Evolutionary conservation across 2,329 filamentous ascomycete genomes (phyloP).

Genomic region (Colletotrichum tamarilloi): DNA sequence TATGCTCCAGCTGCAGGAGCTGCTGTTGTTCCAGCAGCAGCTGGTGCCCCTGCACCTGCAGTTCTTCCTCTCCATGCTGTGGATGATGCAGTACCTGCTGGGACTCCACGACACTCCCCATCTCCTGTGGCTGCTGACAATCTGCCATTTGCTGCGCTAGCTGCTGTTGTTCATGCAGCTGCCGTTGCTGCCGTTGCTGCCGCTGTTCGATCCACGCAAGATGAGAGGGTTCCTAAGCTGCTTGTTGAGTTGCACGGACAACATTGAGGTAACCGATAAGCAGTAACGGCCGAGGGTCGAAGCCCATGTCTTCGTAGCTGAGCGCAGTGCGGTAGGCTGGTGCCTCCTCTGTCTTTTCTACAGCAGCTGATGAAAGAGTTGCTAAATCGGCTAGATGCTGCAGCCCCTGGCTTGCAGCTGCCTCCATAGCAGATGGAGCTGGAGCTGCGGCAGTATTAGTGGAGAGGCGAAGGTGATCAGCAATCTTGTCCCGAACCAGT

Average conservation of each 20-base stretch:
- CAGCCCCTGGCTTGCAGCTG: constrained; percentile 62
- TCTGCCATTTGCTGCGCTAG: neutral
- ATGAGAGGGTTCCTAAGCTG: constrained; percentile 22
- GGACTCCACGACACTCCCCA: neutral
- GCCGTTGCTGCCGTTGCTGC: neutral
- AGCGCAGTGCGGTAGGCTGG: constrained; percentile 37
- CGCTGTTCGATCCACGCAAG: neutral
- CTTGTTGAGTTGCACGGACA: constrained; percentile 28
- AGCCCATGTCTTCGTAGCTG: constrained; percentile 55
- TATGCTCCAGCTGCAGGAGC: neutral
- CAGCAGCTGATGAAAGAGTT: constrained; percentile 43
- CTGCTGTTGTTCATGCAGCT: neutral
- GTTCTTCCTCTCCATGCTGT: neutral
- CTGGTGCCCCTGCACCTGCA: neutral
- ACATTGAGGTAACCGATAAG: constrained; percentile 50
- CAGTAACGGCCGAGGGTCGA: constrained; percentile 52
- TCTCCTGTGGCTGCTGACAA: neutral
- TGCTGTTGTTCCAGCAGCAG: neutral
- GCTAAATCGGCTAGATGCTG: constrained; percentile 71
- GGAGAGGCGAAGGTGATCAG: constrained; percentile 50
- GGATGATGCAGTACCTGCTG: neutral
- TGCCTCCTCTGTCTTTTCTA: constrained; percentile 40
- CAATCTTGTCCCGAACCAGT: constrained; percentile 63
- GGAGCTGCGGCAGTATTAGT: constrained; percentile 40
- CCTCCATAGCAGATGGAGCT: constrained; percentile 50